A percentile compares a stretch with the other conserved stretches of the same genome.
These are phyloP conservation scores for Saposhnikovia divaricata DNA, from an alignment of 129 eudicot species.

Conservation along the genomic window DNA sequence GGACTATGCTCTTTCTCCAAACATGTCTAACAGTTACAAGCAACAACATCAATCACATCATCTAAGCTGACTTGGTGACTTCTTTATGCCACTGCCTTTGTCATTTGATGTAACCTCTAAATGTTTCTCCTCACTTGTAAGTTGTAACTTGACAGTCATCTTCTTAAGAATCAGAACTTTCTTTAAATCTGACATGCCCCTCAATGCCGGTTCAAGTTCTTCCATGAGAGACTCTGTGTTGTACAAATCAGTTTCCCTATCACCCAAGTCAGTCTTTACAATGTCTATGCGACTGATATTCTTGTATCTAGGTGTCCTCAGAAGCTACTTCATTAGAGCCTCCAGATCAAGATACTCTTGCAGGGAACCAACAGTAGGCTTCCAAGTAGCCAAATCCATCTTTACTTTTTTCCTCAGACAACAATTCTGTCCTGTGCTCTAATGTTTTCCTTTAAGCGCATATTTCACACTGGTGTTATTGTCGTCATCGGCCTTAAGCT, in stretches of 20 bases:
- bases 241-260: slow-evolving; percentile 21
- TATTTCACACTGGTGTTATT: slow-evolving; percentile 29
- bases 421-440: slow-evolving; percentile 44
- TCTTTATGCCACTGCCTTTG: slow-evolving; percentile 20
- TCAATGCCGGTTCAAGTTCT: slow-evolving; percentile 66
- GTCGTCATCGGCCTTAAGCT: slow-evolving; percentile 25
- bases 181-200: slow-evolving; percentile 35
- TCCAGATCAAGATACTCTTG: slow-evolving; percentile 1
- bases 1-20: slow-evolving; percentile 66
- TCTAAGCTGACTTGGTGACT: slow-evolving; percentile 38
- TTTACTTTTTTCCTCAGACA: slow-evolving; percentile 24
- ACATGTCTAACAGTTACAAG: slow-evolving; percentile 69
- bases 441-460: not conserved
- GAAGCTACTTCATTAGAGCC: not conserved
- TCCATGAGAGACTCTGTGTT: slow-evolving; percentile 49
- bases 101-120: slow-evolving; percentile 27
- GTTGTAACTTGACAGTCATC: slow-evolving; percentile 28
- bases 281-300: slow-evolving; percentile 19
- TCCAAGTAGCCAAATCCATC: slow-evolving; percentile 17
- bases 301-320: slow-evolving; percentile 9
- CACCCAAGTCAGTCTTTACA: slow-evolving; percentile 17
- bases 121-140: slow-evolving; percentile 13
- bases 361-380: slow-evolving; percentile 21
- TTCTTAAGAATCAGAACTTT: slow-evolving; percentile 54
- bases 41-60: slow-evolving; percentile 46